A percentile compares a stretch with the other conserved stretches of the same genome.
phyloP scores from a whole-genome alignment of 2,329 filamentous ascomycete genomes.

The Aspergillus tanneri region DNA sequence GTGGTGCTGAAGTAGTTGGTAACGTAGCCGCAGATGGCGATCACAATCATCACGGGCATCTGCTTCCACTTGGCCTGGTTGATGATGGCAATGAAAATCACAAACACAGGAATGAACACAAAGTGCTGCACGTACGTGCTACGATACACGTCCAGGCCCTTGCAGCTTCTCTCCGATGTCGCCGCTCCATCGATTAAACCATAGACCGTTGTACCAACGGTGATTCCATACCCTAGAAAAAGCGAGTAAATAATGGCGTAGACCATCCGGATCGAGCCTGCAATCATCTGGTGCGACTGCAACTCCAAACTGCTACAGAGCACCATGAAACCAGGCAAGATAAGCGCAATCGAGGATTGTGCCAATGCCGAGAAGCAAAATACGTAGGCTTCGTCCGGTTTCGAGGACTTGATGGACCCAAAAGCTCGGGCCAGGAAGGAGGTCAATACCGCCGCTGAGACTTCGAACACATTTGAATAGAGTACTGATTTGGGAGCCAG shows the following conservation, averaged over 20 bases:
- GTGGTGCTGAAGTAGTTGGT: constrained; percentile 72
- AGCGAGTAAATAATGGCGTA: constrained; percentile 73
- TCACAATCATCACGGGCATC: constrained; percentile 70
- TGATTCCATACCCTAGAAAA: constrained; percentile 71
- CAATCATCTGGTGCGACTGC: constrained; percentile 67
- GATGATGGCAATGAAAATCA: constrained; percentile 70
- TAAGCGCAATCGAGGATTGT: constrained; percentile 71
- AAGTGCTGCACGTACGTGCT: constrained; percentile 55
- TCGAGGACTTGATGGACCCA: constrained; percentile 56
- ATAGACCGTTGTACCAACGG: constrained; percentile 64
- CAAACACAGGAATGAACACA: constrained; percentile 70
- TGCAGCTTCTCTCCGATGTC: constrained; percentile 46
- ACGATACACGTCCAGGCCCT: constrained; percentile 28
- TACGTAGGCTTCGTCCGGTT: constrained; percentile 34
- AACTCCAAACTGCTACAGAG: constrained; percentile 63
- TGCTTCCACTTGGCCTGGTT: constrained; percentile 80
- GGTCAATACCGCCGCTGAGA: constrained; percentile 61
- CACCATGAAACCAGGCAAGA: constrained; percentile 67
- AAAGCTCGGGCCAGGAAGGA: constrained; percentile 67
- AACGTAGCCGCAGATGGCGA: constrained; percentile 69
- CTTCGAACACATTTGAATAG: constrained; percentile 62
- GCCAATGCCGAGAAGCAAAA: constrained; percentile 72
- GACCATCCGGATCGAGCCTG: constrained; percentile 70
- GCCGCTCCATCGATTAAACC: constrained; percentile 59
- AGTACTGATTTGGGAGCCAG: constrained; percentile 72